Evolutionary conservation across 345 rosid genomes (phyloP).

Genomic region (Psidium friedrichsthalianum): DNA sequence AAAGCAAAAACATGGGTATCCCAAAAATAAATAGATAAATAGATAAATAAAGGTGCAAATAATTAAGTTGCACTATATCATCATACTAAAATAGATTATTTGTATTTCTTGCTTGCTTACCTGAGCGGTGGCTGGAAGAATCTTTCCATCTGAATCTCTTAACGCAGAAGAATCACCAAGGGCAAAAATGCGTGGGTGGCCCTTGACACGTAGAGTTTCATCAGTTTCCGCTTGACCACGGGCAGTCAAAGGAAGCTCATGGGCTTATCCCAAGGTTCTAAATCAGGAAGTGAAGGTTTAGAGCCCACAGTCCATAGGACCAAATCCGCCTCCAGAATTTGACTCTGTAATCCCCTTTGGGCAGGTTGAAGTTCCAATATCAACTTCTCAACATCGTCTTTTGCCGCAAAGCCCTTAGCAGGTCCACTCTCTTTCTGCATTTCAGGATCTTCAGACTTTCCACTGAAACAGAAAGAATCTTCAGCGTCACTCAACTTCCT

Average conservation of each 20-base stretch:
- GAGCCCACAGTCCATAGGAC: slow-evolving; percentile 93
- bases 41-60: not conserved
- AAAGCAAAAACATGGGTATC: too few species aligned
- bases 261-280: slow-evolving; percentile 31
- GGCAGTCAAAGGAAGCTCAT: slow-evolving; percentile 55
- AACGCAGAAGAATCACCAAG: slow-evolving; percentile 83
- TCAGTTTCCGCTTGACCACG: slow-evolving; percentile 94
- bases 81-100: not conserved
- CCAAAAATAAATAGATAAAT: too few species aligned
- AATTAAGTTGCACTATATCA: not conserved
- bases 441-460: slow-evolving; percentile 45
- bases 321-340: slow-evolving; percentile 61
- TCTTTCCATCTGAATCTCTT: slow-evolving; percentile 66
- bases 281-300: slow-evolving; percentile 60
- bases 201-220: slow-evolving; percentile 90
- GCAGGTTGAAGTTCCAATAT: slow-evolving; percentile 77
- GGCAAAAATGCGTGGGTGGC: slow-evolving; percentile 87
- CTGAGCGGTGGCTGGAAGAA: slow-evolving; percentile 94
- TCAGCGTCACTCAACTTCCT: not conserved
- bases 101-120: slow-evolving; percentile 10
- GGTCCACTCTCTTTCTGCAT: slow-evolving; percentile 66
- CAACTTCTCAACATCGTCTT: slow-evolving; percentile 34
- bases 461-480: not conserved
- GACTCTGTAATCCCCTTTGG: slow-evolving; percentile 58
- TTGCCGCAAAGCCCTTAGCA: slow-evolving; percentile 55